Evolutionary conservation across 257 asterid genomes (phyloP), one percentile per base, ranked within the genome.

Genomic region (Plantago elongata): DNA sequence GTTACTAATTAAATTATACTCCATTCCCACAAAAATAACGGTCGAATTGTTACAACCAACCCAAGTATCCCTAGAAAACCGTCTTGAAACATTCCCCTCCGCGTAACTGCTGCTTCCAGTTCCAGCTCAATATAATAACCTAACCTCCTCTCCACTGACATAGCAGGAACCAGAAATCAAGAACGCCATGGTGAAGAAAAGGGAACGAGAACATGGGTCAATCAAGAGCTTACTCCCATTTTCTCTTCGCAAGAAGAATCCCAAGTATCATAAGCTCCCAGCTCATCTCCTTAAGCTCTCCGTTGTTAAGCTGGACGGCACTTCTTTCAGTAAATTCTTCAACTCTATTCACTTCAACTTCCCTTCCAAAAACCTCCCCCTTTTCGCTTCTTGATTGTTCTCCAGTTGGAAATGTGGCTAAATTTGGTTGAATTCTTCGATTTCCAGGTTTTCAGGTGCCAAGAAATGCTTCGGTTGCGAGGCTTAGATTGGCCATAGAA

Each of bases 251-350:
- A 69, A 44, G 10, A 68, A 54, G 56, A 62, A 60, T 27, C 56
- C 46, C 11, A 37, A 65, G 10, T 84, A 84, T 71, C 68, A 73
- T 9, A 82, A 59, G 83, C 84, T 82, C 46, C 84, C 89, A 11
- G 51, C 65, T 34, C 78, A 69, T 67, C 77, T 58, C 46, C 79
- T 82, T 76, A 74, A 49, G 9, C 80, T 84, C 67, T 62, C 79
- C 56, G 80, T 84, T 54, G 83, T 74, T 64, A 82, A 82, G 76
- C 71, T 84, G 76, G 93, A 84, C 38, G 89, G 89, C 60, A 73
- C 83, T 45, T 79, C 77, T 50, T 82, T 84, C 22, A 62, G 93
- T 84, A 77, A 72, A 11, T 43, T 40, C 45, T 57, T 7, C 5
- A 34, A 34, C 40, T 6, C 40, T 34, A 1, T 7, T 34, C 8